Evolutionary conservation across 495 filamentous ascomycete species (phyloP), one percentile per base, ranked within the genome.

Genomic region (Penicillium longicatenatum): DNA sequence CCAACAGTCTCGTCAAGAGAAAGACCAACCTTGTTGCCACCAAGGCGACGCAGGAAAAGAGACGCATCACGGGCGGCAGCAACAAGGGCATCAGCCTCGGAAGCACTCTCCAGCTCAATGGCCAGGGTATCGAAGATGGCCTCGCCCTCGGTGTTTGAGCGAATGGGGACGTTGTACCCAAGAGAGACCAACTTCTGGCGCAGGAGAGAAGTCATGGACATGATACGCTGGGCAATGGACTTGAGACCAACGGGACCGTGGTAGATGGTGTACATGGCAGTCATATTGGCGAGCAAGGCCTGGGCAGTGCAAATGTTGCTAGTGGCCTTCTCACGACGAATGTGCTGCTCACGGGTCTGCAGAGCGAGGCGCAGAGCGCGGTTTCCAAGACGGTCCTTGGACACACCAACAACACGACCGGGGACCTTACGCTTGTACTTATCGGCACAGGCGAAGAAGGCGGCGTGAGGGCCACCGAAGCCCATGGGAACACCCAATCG

Each of bases 251-350:
- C 64, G 3, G 94, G 94, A 3, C 94, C 94, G 68, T 98, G 94
- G 70, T 98, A 98, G 37, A 98, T 84, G n/a, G 92, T 94, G 72
- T 97, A 98, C 75, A 98, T 89, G 50, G 94, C 91, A 63, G 86
- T 95, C 91, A 98, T 97, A 72, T 98, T 98, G 19, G 94, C 94
- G 31, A 98, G 81, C 17, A 98, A 73, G 9, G 94, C 94, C 70
- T 98, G 94, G 7, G 94, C 94, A 20, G 94, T 98, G 75, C 94
- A 98, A 57, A 98, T 96, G 72, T 98, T 98, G 79, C 92, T 97
- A 6, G 94, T 98, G 2, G 94, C 94, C 82, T 98, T 98, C 73
- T 98, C 94, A 65, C 94, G 84, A 63, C 94, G 83, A 71, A 98
- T 98, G 69, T 98, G 94, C 73, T 98, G 94, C 75, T 98, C 94